Evolutionary conservation across 441 rosid species (phyloP), one percentile per base, ranked within the genome.

Genomic region (Manihot esculenta): DNA sequence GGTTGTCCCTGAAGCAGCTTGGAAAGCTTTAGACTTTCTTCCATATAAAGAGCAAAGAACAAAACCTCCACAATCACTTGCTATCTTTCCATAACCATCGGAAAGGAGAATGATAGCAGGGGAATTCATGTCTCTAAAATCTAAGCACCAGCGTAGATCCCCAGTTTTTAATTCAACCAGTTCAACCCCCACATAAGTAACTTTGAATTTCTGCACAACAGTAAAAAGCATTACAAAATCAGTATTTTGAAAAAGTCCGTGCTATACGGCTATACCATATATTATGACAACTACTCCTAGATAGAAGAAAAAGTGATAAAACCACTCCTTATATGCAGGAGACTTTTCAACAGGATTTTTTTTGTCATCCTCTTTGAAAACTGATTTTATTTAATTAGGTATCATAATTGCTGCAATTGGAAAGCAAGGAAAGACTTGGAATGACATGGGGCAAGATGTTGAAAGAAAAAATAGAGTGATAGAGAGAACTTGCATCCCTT

Each of bases 1-100:
- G 42, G 98, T 86, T 65, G 97, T 92, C 86, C 99, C 99, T 11
- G 97, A 86, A 76, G 95, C 91, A 79, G 97, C 97, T 87, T 88
- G 94, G 76, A 96, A 93, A 74, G 98, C 98, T 89, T 96, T 96
- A n/a, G 98, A 90, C 83, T 96, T 96, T 79, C 98, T 92, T 73
- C 98, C 99, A 84, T 93, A 93, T 72, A 89, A 77, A 26, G 98
- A 92, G 76, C 95, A 90, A 56, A 96, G 88, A 81, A 96, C 82
- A 73, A 96, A 96, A 76, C 93, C 93, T 51, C 94, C 90, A 76
- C 81, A 72, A 71, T 92, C 99, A 1, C 76, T 62, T 62, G 77
- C 78, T 82, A 83, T 93, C 79, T 89, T 77, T 65, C 93, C 91
- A 78, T 86, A 89, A 20, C 85, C 80, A 87, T 91, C 98, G 70